phyloP scores from a whole-genome alignment of 768 basidiomycete species.

The Podaxis mareebaensis region DNA sequence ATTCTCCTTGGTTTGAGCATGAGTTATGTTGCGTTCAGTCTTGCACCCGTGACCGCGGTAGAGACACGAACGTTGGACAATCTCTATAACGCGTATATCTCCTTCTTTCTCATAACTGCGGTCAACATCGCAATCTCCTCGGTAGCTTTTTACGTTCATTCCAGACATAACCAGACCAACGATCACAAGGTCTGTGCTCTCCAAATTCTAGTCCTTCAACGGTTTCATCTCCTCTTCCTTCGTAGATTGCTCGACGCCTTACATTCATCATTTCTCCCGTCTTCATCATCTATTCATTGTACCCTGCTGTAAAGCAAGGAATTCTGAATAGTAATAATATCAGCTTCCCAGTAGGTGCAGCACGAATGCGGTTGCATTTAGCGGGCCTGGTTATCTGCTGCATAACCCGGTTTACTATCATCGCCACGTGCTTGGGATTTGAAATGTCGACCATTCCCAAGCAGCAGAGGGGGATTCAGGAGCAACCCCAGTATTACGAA shows the following conservation, averaged over 20 bases:
- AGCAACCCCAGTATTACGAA: background rate
- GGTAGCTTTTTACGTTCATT: background rate
- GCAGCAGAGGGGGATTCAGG: background rate
- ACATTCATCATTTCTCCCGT: background rate
- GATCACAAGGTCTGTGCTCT: background rate
- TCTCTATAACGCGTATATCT: constrained; percentile 1
- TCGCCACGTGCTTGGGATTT: constrained; percentile 1
- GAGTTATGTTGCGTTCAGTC: background rate
- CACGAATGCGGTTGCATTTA: background rate
- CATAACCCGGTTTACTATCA: constrained; percentile 4
- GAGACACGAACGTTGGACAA: background rate
- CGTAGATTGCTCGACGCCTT: background rate
- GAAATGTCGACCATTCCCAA: background rate
- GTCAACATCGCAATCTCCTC: background rate
- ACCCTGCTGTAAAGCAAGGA: background rate
- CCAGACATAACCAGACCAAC: background rate
- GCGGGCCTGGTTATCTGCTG: background rate
- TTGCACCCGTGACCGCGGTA: background rate
- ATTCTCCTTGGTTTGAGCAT: constrained; percentile 1
- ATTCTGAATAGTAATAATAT: background rate
- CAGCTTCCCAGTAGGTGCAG: background rate
- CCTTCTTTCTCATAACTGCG: background rate
- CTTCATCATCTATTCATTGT: background rate
- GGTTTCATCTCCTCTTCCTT: background rate
- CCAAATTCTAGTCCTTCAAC: background rate